A percentile compares a stretch with the other conserved stretches of the same genome.
These are phyloP conservation scores for Borovskyia barvae DNA, from an alignment of 208 protist genomes.

Conservation along the genomic window DNA sequence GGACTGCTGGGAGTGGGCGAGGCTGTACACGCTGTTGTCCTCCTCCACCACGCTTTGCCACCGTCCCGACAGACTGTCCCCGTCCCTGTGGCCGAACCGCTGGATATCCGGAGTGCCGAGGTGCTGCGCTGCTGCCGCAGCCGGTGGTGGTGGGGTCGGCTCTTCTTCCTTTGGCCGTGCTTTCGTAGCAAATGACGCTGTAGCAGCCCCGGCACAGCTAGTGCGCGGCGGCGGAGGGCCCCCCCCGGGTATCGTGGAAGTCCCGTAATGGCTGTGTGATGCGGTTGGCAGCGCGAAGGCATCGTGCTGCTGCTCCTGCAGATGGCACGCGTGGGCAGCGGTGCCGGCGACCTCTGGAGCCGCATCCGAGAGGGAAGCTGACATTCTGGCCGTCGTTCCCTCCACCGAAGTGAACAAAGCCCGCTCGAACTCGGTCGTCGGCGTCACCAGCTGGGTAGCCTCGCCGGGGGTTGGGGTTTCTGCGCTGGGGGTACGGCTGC, in stretches of 20 bases:
- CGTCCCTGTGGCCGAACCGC: neutral
- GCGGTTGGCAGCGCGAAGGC: neutral
- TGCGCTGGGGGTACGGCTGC: too few relatives aligned
- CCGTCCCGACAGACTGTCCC: too few relatives aligned
- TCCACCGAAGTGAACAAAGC: neutral
- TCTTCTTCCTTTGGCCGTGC: neutral
- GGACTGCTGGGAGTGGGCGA: conserved; percentile 3
- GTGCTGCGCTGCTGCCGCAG: too few relatives aligned
- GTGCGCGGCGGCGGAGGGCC: neutral
- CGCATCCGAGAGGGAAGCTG: neutral
- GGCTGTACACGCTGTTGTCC: conserved; percentile 21
- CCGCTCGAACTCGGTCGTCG: conserved; percentile 14
- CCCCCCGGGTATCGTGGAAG: neutral
- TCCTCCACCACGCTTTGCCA: too few relatives aligned
- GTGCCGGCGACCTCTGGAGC: neutral
- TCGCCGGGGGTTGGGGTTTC: neutral
- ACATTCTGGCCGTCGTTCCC: neutral
- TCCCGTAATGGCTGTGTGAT: neutral
- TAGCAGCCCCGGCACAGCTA: neutral
- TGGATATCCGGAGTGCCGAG: neutral
- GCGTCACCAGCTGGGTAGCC: conserved; percentile 4
- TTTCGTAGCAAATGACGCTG: neutral
- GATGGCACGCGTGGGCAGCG: too few relatives aligned
- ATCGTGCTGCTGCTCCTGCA: conserved; percentile 1
- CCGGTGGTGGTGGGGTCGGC: neutral